These are phyloP conservation scores for Garcia nutans DNA, from an alignment of 345 rosid genomes.

Conservation along the genomic window DNA sequence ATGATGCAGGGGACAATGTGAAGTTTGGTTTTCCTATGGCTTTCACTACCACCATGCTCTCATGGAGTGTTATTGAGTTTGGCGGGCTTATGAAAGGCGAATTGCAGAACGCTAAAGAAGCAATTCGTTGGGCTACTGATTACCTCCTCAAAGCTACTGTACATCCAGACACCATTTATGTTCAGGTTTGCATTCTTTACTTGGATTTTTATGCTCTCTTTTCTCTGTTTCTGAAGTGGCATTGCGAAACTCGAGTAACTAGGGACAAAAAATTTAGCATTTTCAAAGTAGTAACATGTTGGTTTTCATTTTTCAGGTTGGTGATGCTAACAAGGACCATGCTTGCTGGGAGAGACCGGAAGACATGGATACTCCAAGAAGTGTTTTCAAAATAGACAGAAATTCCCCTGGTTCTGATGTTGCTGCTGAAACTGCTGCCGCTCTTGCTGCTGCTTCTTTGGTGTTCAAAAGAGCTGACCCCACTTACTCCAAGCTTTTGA, in stretches of 20 bases:
- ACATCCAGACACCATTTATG: conserved; percentile 46
- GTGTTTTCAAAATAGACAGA: conserved; percentile 29
- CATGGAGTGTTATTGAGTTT: conserved; percentile 71
- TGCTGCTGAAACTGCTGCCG: conserved; percentile 43
- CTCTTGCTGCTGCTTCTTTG: conserved; percentile 38
- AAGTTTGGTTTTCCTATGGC: conserved; percentile 82
- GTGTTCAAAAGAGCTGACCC: conserved; percentile 34
- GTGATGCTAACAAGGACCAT: conserved; percentile 56
- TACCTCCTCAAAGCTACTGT: conserved; percentile 66
- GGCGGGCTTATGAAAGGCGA: conserved; percentile 52
- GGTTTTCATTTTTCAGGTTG: conserved; percentile 47
- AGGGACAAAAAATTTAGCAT: not conserved
- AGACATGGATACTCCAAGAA: conserved; percentile 32
- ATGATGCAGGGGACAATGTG: conserved; percentile 73
- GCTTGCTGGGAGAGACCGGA: conserved; percentile 72
- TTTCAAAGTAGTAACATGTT: not conserved
- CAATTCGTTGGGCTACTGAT: conserved; percentile 71
- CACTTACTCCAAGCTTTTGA: conserved; percentile 27
- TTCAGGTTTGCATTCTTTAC: conserved; percentile 27
- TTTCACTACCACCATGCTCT: conserved; percentile 60
- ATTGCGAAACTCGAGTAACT: not conserved
- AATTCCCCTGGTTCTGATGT: conserved; percentile 36
- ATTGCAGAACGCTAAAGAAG: conserved; percentile 50
- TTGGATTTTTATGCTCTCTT: not conserved
- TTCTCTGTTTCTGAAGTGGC: not conserved